Conservation (phyloP, 148 eudicot species). For the Drosera capensis region DNA sequence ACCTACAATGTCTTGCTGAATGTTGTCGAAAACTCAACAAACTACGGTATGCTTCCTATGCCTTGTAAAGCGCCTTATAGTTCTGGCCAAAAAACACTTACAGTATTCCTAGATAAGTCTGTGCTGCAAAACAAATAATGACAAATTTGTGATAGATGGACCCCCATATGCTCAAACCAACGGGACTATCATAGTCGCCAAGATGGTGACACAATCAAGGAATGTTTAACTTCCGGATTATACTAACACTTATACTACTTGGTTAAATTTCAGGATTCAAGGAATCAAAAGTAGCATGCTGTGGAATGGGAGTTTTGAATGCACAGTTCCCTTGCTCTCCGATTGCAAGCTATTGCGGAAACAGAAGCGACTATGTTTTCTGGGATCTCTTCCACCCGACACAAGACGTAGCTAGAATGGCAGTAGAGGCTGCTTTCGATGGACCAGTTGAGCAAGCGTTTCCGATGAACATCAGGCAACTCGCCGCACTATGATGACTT, state of each 20-base stretch:
- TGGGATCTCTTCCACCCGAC: slow-evolving; percentile 92
- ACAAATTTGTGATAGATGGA: too few species aligned
- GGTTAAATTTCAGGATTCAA: slow-evolving; percentile 51
- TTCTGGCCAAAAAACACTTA: not conserved
- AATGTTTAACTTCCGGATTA: not conserved
- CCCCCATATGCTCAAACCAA: too few species aligned
- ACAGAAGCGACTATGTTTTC: slow-evolving; percentile 58
- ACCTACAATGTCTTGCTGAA: slow-evolving; percentile 24
- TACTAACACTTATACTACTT: not conserved
- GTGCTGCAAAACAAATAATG: too few species aligned
- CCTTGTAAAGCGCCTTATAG: not conserved
- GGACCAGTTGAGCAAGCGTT: slow-evolving; percentile 24
- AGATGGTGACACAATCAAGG: not conserved
- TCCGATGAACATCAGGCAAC: slow-evolving; percentile 43
- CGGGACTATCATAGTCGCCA: not conserved
- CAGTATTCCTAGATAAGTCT: too few species aligned
- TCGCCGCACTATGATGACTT: too few species aligned
- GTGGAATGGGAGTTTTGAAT: slow-evolving; percentile 60
- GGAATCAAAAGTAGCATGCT: slow-evolving; percentile 62
- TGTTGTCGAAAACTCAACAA: slow-evolving; percentile 35
- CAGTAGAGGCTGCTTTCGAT: slow-evolving; percentile 23
- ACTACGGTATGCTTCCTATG: slow-evolving; percentile 28
- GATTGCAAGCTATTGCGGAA: slow-evolving; percentile 35
- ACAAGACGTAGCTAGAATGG: slow-evolving; percentile 36
- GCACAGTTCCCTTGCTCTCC: slow-evolving; percentile 59